These are phyloP conservation scores for Phytophthora hybrid DNA, from an alignment of 352 stramenopile species.

Conservation along the genomic window DNA sequence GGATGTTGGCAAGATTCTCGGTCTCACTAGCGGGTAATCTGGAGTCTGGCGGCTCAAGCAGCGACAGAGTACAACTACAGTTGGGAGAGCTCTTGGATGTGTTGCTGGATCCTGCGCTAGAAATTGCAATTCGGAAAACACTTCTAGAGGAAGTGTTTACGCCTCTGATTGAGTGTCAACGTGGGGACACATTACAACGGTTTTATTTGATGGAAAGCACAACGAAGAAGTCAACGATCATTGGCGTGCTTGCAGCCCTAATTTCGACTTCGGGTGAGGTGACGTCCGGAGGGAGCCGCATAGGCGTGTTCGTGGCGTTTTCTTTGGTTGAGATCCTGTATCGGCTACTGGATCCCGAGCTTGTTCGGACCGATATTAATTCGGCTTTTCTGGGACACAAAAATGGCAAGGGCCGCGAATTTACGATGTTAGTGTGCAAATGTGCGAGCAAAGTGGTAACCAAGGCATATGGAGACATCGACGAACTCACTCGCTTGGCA, in stretches of 20 bases:
- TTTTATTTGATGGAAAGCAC: constrained; percentile 60
- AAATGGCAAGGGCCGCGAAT: constrained; percentile 80
- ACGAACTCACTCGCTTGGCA: constrained; percentile 51
- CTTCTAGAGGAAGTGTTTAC: constrained; percentile 62
- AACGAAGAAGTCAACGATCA: constrained; percentile 42
- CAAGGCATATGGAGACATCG: constrained; percentile 48
- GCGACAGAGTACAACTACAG: constrained; percentile 18
- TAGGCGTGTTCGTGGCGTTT: constrained; percentile 68
- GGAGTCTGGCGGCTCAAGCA: not conserved
- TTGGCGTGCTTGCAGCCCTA: constrained; percentile 62
- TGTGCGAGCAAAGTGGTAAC: constrained; percentile 81
- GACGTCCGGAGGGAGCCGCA: constrained; percentile 38
- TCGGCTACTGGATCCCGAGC: constrained; percentile 65
- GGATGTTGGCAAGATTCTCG: constrained; percentile 53
- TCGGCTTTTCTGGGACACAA: constrained; percentile 70
- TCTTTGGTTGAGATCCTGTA: constrained; percentile 74
- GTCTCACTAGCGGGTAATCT: constrained; percentile 17
- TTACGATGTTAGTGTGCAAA: constrained; percentile 90
- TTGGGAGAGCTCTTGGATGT: constrained; percentile 49
- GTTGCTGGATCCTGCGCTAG: constrained; percentile 50
- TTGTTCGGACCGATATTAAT: constrained; percentile 75
- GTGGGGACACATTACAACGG: constrained; percentile 35
- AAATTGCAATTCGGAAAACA: constrained; percentile 50
- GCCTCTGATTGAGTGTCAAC: constrained; percentile 58
- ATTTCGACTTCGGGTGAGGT: constrained; percentile 64